phyloP scores from a whole-genome alignment of 2,329 filamentous ascomycete species.

The Hypoxylon sp. region DNA sequence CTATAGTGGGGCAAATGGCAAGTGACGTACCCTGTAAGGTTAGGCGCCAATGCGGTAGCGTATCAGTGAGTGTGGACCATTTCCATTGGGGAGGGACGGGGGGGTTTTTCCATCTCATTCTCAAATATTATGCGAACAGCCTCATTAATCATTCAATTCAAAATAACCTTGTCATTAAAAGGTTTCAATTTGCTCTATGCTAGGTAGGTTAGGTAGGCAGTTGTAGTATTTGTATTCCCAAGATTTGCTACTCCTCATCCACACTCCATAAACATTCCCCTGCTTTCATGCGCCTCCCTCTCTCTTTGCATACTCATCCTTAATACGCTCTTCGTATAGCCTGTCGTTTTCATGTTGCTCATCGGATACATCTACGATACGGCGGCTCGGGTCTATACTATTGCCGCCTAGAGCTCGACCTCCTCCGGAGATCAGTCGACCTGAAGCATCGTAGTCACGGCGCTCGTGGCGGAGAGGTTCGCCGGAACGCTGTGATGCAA shows the following conservation, averaged over 20 bases:
- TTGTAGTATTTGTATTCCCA: background rate
- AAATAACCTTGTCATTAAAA: background rate
- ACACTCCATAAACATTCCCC: background rate
- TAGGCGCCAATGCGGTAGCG: conserved; percentile 10
- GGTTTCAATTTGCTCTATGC: conserved; percentile 9
- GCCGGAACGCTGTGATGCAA: conserved; percentile 36
- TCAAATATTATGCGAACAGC: background rate
- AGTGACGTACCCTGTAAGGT: conserved; percentile 25
- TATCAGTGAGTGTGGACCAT: background rate
- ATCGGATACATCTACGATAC: conserved; percentile 44
- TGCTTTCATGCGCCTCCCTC: conserved; percentile 40
- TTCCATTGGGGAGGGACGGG: no score
- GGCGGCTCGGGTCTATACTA: conserved; percentile 29
- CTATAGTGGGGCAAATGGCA: conserved; percentile 21
- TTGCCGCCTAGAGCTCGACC: conserved; percentile 20
- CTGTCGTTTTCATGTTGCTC: conserved; percentile 39
- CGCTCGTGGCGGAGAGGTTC: conserved; percentile 40
- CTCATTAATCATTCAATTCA: background rate
- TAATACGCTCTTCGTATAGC: conserved; percentile 42
- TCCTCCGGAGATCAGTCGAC: conserved; percentile 33
- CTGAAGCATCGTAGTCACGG: conserved; percentile 44
- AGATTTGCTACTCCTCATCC: background rate
- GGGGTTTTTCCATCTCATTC: background rate
- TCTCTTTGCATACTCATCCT: conserved; percentile 45
- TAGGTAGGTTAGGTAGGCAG: background rate